Evolutionary conservation across 73 alveolate species (phyloP).

Genomic region (Tetrahymena borealis): DNA sequence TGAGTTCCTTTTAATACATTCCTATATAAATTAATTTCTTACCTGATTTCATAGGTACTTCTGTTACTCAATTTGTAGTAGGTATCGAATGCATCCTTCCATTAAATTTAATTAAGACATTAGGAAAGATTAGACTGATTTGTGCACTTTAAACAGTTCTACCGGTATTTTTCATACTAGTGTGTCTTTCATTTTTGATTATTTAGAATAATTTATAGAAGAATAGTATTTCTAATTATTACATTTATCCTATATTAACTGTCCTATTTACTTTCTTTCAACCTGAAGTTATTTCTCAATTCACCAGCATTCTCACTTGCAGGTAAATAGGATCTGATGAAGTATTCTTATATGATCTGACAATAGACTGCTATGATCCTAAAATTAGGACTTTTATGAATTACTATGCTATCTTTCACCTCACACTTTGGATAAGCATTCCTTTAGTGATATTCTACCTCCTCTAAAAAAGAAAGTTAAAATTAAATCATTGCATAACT

Average conservation of each 20-base stretch:
- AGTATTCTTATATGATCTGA: background rate
- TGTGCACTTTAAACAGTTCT: background rate
- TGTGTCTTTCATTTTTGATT: background rate
- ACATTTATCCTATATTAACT: background rate
- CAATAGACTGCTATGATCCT: background rate
- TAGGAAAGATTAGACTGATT: background rate
- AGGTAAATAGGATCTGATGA: background rate
- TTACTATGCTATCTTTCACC: background rate
- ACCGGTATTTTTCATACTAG: background rate
- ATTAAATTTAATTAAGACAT: background rate
- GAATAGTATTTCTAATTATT: background rate
- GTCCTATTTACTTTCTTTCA: background rate
- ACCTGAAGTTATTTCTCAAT: background rate
- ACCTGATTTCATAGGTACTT: background rate
- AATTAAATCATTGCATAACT: background rate
- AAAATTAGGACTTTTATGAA: background rate
- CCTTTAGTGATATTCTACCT: background rate
- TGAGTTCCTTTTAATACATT: background rate
- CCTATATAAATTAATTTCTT: background rate
- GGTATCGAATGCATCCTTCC: background rate
- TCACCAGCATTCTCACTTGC: background rate
- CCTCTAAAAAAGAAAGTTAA: background rate
- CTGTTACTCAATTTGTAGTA: background rate
- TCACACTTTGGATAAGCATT: background rate
- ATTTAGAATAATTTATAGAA: background rate